A percentile compares a stretch with the other conserved stretches of the same genome.
Conservation (phyloP, 768 basidiomycete genomes). For the Hemileccinum rubropunctum region DNA sequence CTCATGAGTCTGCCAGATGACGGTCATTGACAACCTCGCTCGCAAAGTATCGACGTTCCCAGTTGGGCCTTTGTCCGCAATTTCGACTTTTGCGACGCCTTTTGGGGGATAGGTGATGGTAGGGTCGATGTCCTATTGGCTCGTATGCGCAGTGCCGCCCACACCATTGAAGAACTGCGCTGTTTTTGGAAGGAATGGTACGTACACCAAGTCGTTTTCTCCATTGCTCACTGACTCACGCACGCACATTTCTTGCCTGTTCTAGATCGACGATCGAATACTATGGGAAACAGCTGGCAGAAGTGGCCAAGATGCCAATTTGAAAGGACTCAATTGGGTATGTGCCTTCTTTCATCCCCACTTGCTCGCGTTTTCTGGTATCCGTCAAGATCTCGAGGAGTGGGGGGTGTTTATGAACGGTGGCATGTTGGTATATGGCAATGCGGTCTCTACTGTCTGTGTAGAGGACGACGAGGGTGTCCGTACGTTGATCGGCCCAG, state of each 20-base stretch:
- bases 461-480: too few relatives aligned
- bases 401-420: too few relatives aligned
- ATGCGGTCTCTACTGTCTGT: too few relatives aligned
- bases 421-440: too few relatives aligned
- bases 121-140: conserved; percentile 91
- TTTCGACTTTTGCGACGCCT: conserved; percentile 93
- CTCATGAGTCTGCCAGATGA: too few relatives aligned
- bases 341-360: conserved; percentile 35
- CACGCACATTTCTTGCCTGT: background rate
- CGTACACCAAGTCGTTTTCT: conserved; percentile 23
- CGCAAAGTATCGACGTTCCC: too few relatives aligned
- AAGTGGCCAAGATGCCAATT: conserved; percentile 70
- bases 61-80: too few relatives aligned
- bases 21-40: too few relatives aligned
- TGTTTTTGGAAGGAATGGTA: conserved; percentile 95
- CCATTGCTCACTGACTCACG: conserved; percentile 6
- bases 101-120: conserved; percentile 87
- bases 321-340: conserved; percentile 95
- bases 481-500: too few relatives aligned
- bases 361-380: too few relatives aligned
- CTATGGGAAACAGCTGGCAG: conserved; percentile 81
- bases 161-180: conserved; percentile 86
- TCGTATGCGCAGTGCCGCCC: conserved; percentile 80
- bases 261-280: conserved; percentile 85
- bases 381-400: too few relatives aligned